Conservation (phyloP, 2,329 filamentous ascomycete genomes). For the Lachnellula arida region DNA sequence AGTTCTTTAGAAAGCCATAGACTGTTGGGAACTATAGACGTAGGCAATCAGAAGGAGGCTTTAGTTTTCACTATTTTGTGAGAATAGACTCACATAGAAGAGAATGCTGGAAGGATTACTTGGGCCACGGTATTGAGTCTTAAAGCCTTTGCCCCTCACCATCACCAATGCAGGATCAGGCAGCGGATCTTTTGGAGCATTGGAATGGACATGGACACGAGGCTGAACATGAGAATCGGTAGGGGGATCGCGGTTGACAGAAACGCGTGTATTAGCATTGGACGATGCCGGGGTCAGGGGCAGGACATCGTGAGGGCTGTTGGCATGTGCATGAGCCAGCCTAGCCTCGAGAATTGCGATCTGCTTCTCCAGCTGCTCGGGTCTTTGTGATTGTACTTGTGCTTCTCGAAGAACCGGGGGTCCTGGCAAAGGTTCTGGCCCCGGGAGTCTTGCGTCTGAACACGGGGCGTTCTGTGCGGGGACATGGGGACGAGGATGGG, state of each 20-base stretch:
- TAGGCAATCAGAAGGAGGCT: not conserved
- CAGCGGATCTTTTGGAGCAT: not conserved
- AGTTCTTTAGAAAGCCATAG: conserved; percentile 6
- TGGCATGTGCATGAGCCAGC: not conserved
- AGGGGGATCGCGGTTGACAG: not conserved
- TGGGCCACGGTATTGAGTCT: conserved; percentile 4
- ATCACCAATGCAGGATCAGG: not conserved
- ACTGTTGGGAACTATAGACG: not conserved
- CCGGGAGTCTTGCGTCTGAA: not conserved
- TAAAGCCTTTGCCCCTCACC: conserved; percentile 1
- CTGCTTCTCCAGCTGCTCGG: not conserved
- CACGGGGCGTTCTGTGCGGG: not conserved
- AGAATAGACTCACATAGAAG: not conserved
- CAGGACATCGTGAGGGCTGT: not conserved
- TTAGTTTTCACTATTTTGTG: not conserved
- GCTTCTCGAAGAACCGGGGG: not conserved
- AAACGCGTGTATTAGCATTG: not conserved
- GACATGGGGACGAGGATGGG: not conserved
- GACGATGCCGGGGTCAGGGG: not conserved
- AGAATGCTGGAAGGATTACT: not conserved
- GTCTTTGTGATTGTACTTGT: not conserved
- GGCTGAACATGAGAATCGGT: not conserved
- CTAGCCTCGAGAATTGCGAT: not conserved
- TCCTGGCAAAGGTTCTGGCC: not conserved
- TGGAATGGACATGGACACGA: not conserved